A percentile compares a stretch with the other conserved stretches of the same genome.
These are phyloP conservation scores for Boletus subcaerulescens DNA, from an alignment of 768 basidiomycete genomes.

Conservation along the genomic window DNA sequence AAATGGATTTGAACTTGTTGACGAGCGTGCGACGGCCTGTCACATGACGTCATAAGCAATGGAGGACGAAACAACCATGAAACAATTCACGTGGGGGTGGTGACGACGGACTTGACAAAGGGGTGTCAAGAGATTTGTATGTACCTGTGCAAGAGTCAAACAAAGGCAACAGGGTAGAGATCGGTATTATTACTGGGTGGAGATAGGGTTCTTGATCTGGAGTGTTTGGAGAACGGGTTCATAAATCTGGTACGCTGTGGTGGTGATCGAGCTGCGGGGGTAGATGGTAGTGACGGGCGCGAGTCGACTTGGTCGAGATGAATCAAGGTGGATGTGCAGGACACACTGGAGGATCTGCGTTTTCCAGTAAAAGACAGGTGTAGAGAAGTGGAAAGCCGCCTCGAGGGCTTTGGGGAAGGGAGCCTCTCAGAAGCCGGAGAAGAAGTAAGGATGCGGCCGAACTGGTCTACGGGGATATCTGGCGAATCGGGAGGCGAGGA, in stretches of 20 bases:
- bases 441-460: neutral
- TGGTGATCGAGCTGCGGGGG: neutral
- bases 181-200: constrained; percentile 9
- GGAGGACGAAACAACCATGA: neutral
- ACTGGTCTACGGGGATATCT: constrained; percentile 1
- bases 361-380: constrained; percentile 7
- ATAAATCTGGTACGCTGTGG: constrained; percentile 11
- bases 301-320: neutral
- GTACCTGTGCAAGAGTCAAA: constrained; percentile 4
- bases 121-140: neutral
- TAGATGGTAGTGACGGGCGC: neutral
- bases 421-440: neutral
- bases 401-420: neutral
- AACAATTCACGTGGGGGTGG: neutral
- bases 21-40: constrained; percentile 12
- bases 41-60: neutral
- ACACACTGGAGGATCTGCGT: constrained; percentile 7
- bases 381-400: neutral
- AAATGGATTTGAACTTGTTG: constrained; percentile 23
- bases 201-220: constrained; percentile 17
- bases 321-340: neutral
- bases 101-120: neutral
- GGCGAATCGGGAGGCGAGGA: neutral
- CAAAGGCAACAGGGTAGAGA: neutral
- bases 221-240: constrained; percentile 16